Base-by-base conservation (phyloP, 2,329 filamentous ascomycete genomes). In the Neoarthrinium moseri region DNA sequence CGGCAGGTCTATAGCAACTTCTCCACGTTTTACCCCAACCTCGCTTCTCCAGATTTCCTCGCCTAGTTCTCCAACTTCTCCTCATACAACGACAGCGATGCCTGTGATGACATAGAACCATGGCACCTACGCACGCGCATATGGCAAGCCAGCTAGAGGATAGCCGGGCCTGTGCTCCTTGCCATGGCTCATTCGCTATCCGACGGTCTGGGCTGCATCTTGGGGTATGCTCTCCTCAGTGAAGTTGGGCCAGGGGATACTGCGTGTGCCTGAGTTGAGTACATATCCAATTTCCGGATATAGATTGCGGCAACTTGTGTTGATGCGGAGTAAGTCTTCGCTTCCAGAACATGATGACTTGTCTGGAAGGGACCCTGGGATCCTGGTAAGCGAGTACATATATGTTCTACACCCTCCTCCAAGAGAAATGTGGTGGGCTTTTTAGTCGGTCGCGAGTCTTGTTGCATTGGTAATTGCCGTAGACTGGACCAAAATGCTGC, bases 401-500 rank as follows among this genome's bases (percentile, higher is more conserved):
- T 29, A 29, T n/a, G 26, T n/a, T 29, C 26, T 29, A n/a, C n/a
- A n/a, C n/a, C n/a, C n/a, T n/a, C n/a, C n/a, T n/a, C n/a, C n/a
- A n/a, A n/a, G n/a, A n/a, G n/a, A n/a, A 8, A 8, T n/a, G 26
- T n/a, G 26, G n/a, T 29, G 26, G 8, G 8, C 8, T n/a, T n/a
- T 29, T 7, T 29, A 29, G n/a, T 29, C 26, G 26, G 26, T 29
- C 29, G 15, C 29, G 18, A 39, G 6, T 39, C 1, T 35, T 2
- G 37, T 30, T 23, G 23, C 15, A 12, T 12, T 29, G 33, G 17
- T n/a, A 10, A 12, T 27, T 8, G 20, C 10, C 40, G 32, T 22
- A 21, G 12, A 48, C 20, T 33, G 40, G 45, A 34, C 26, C 12
- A 57, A 48, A 52, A 62, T 61, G 54, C 46, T 49, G 47, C 30